Base-by-base conservation (phyloP, 2,329 filamentous ascomycete genomes). In the Gremmenia infestans region DNA sequence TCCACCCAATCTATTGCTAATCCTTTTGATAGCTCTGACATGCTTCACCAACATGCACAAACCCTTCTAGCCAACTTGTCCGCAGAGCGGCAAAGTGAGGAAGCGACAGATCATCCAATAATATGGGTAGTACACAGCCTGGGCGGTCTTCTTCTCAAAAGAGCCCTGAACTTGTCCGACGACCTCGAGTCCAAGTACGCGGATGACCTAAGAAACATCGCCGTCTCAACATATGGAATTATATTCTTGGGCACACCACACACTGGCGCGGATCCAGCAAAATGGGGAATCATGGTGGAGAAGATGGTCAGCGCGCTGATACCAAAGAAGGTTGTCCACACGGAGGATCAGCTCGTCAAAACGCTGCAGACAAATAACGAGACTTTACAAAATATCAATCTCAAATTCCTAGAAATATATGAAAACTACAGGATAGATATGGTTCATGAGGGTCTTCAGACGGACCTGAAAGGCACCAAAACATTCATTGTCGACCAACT, bases 181-280 rank as follows among this genome's bases (percentile, higher is more conserved):
- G 85, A 83, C 63, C 68, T 88, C 12, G 77, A 75, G 7, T 78
- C 77, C 42, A 77, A 80, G 54, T 78, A 82, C 62, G 80, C 84
- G 39, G 81, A 88, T 58, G 79, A 87, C 54, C 78, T 83, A 37
- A 80, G 86, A 19, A 86, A 85, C 11, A 81, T 91, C 52, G 90
- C 81, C 62, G 79, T 90, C 9, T 90, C 86, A 1, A 91, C 88
- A 0, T 91, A 86, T 65, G 88, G 84, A 23, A 81, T 91, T 55
- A 77, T 91, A 36, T 92, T 92, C 68, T 77, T 92, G 28, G 88
- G 88, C 14, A 92, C 88, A 14, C 88, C 88, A 6, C 88, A 91
- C 68, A 82, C 79, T 17, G 88, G 87, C 8, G 83, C 86, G 1
- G 84, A 85, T 60, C 72, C 85, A 2, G 87, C 87, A 1, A 79